Evolutionary conservation across 345 rosid genomes (phyloP), one percentile per base, ranked within the genome.

Genomic region (Corchorus capsularis): DNA sequence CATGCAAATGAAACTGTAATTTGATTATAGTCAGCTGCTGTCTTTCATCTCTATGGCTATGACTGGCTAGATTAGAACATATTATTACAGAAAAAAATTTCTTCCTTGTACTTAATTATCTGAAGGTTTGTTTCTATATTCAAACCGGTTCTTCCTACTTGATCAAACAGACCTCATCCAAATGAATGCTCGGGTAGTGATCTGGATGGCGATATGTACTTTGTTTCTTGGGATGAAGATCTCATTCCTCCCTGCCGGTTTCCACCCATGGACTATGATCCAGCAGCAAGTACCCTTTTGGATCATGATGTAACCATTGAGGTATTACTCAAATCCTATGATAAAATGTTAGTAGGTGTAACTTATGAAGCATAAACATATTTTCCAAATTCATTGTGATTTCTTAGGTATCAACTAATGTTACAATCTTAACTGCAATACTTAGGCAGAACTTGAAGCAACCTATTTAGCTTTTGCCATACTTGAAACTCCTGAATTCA

Each of bases 171-270:
- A 54, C 88, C 87, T 2, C 87, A 85, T 60, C 73, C 85, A 1
- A 79, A 85, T 62, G 87, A 83, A 80, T 80, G 84, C 41, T 83
- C 84, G 8, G 86, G 86, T 32, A 80, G 86, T 53, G 86, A 83
- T 62, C 52, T 83, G 49, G 87, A 84, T 69, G 87, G 87, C 3
- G 87, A 84, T 72, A 10, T 82, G 5, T 83, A 85, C 64, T 81
- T 85, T 37, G 85, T 85, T 32, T 74, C 75, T 63, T 85, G 88
- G 88, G 88, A 85, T 45, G 39, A 15, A 35, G 77, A 77, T 10
- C 78, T 85, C 45, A 77, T 85, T 56, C 88, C 88, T 20, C 79
- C 46, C n/a, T 19, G 15, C 12, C 63, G 20, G 19, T 10, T 3
- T 13, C 41, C 27, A 8, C 85, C 88, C 2, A 83, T 83, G 88